Evolutionary conservation across 306 rosid genomes (phyloP).

Genomic region (Potentilla sterilis): DNA sequence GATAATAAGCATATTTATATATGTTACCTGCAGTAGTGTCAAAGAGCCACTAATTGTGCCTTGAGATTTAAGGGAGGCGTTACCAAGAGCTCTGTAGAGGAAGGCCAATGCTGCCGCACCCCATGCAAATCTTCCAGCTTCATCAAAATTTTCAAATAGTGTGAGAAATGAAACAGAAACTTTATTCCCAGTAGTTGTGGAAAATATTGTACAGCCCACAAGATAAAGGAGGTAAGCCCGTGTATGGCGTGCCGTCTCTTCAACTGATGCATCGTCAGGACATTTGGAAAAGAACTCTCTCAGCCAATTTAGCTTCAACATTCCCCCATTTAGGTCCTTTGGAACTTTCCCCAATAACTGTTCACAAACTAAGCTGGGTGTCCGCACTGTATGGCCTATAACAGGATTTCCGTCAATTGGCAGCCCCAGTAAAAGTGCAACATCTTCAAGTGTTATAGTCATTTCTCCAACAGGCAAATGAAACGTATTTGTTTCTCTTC

Average conservation of each 20-base stretch:
- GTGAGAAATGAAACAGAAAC: constrained; percentile 83
- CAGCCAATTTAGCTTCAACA: constrained; percentile 94
- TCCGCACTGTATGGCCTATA: constrained; percentile 55
- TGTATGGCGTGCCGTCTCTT: constrained; percentile 56
- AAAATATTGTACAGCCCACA: constrained; percentile 84
- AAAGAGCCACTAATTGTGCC: constrained; percentile 85
- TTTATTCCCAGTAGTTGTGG: constrained; percentile 92
- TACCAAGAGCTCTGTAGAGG: constrained; percentile 85
- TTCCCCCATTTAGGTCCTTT: constrained; percentile 84
- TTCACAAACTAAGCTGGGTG: constrained; percentile 71
- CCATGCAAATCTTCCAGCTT: constrained; percentile 78
- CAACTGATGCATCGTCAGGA: constrained; percentile 63
- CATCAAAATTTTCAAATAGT: constrained; percentile 69
- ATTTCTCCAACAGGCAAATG: constrained; percentile 85
- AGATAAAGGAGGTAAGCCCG: constrained; percentile 88
- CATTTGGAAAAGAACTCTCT: constrained; percentile 79
- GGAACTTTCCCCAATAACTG: constrained; percentile 77
- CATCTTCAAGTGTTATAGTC: constrained; percentile 92
- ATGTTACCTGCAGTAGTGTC: constrained; percentile 71
- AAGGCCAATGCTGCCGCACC: constrained; percentile 94
- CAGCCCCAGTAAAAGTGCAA: constrained; percentile 76
- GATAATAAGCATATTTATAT: constrained; percentile 2
- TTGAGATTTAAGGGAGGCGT: constrained; percentile 82
- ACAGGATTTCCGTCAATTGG: constrained; percentile 82
- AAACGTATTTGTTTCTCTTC: constrained; percentile 93